These are phyloP conservation scores for Dendrobium chrysotoxum DNA, from an alignment of 106 monocot genomes.

Conservation along the genomic window DNA sequence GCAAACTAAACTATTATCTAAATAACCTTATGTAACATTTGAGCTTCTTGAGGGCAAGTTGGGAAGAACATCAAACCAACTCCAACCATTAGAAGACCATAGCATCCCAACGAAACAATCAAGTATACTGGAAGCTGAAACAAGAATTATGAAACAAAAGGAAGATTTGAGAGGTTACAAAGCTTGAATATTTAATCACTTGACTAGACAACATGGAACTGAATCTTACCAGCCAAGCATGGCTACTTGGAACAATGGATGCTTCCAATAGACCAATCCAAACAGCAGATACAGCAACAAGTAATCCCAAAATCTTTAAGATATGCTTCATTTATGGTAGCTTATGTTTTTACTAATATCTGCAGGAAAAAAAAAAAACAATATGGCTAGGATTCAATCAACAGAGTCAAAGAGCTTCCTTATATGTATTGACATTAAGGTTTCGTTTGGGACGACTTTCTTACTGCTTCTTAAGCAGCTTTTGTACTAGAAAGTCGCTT, in stretches of 20 bases:
- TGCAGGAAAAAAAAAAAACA: background rate
- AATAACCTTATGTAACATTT: constrained; percentile 68
- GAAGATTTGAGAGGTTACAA: background rate
- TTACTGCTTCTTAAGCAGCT: too few species aligned
- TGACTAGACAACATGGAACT: background rate
- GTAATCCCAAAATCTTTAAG: constrained; percentile 58
- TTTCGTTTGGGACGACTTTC: too few species aligned
- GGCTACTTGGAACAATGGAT: constrained; percentile 56
- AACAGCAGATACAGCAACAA: constrained; percentile 51
- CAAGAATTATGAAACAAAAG: background rate
- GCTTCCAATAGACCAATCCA: constrained; percentile 72
- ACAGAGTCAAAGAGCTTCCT: background rate
- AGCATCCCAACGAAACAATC: constrained; percentile 72
- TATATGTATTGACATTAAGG: background rate
- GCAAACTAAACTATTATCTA: background rate
- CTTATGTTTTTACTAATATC: background rate
- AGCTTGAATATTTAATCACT: constrained; percentile 11
- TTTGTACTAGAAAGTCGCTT: too few species aligned
- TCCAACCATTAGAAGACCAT: constrained; percentile 97
- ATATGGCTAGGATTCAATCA: background rate
- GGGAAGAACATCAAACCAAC: constrained; percentile 89
- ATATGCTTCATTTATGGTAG: constrained; percentile 73
- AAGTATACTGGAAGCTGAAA: constrained; percentile 86
- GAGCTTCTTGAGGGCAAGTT: constrained; percentile 89
- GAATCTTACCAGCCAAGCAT: constrained; percentile 87